Conservation (phyloP, 768 basidiomycete genomes). For the Trichaptum fuscoviolaceum region DNA sequence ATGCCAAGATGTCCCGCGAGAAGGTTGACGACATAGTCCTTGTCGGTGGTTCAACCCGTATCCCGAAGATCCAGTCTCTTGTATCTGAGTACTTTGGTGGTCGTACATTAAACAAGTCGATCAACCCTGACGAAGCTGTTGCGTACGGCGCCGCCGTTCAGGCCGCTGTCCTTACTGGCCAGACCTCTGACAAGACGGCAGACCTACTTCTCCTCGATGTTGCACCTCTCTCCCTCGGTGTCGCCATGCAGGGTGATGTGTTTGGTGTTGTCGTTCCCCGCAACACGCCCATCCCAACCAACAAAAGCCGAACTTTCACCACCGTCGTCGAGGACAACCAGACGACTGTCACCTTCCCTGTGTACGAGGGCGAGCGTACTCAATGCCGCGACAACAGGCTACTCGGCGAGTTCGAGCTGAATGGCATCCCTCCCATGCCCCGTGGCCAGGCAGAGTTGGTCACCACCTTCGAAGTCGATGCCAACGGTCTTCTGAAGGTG, state of each 20-base stretch:
- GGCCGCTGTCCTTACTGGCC: slow-evolving; percentile 96
- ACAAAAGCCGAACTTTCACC: slow-evolving; percentile 98
- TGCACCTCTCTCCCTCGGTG: slow-evolving; percentile 96
- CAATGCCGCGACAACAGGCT: slow-evolving; percentile 99
- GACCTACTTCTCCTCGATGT: slow-evolving; percentile 98
- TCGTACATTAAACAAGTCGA: slow-evolving; percentile 98
- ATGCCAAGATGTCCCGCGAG: slow-evolving; percentile 95
- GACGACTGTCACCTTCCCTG: slow-evolving; percentile 99
- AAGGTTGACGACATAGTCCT: slow-evolving; percentile 99
- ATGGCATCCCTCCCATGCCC: slow-evolving; percentile 97
- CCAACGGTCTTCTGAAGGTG: slow-evolving; percentile 98
- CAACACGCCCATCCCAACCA: slow-evolving; percentile 99
- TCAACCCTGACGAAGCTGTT: slow-evolving; percentile 99
- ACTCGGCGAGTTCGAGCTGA: slow-evolving; percentile 99
- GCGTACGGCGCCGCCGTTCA: slow-evolving; percentile 99
- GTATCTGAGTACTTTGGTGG: slow-evolving; percentile 99
- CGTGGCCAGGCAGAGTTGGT: slow-evolving; percentile 99
- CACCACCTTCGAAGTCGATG: slow-evolving; percentile 99
- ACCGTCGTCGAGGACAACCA: slow-evolving; percentile 99
- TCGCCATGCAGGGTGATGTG: slow-evolving; percentile 99
- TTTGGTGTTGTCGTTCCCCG: slow-evolving; percentile 99
- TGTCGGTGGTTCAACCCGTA: slow-evolving; percentile 99
- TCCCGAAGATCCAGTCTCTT: slow-evolving; percentile 96
- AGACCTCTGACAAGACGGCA: slow-evolving; percentile 98
- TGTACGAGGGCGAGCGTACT: slow-evolving; percentile 99